Evolutionary conservation across 2,329 filamentous ascomycete species (phyloP), one percentile per base, ranked within the genome.

Genomic region (Sordariomycetes sp.): DNA sequence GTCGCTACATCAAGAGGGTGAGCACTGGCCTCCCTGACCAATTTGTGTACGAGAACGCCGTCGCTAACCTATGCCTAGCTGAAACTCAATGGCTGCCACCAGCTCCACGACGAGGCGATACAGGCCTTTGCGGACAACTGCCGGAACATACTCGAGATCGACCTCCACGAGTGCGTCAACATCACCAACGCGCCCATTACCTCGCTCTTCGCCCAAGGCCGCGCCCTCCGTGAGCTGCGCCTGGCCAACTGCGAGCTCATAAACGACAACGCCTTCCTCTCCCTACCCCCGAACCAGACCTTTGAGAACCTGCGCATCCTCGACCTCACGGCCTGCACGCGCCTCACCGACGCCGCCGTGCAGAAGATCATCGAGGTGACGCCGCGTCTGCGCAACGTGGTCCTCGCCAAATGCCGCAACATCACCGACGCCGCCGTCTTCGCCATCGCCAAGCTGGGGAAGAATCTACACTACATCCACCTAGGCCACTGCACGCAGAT

Each of bases 381-480:
- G 3, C 94, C 94, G 6, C 86, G 92, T 12, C 79, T 99, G 57
- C 87, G 94, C 57, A 97, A 97, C 68, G 78, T 99, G 3, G 92
- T 99, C 6, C 80, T 99, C 18, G 90, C 92, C 62, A 99, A 99
- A 74, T 99, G 94, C 72, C 84, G 88, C 62, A 87, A 92, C 66
- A 89, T 99, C 66, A 97, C 94, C 1, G 93, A 99, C 72, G 81
- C 83, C 53, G 87, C 93, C 10, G 91, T 99, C 10, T 79, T 88
- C 64, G 87, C 92, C 59, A 97, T 99, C 62, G 87, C 91, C 59
- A 87, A 83, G 65, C 80, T 99, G 3, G 91, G 92, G 61, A 97
- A 97, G 77, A 99, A 97, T 66, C 76, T 99, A 58, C 94, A 99
- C 71, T 97, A 96, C 70, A 87, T 99, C 57, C 94, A 99, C 68